Evolutionary conservation across 805 yeast genomes (phyloP).

Genomic region (Limtongia smithiae): DNA sequence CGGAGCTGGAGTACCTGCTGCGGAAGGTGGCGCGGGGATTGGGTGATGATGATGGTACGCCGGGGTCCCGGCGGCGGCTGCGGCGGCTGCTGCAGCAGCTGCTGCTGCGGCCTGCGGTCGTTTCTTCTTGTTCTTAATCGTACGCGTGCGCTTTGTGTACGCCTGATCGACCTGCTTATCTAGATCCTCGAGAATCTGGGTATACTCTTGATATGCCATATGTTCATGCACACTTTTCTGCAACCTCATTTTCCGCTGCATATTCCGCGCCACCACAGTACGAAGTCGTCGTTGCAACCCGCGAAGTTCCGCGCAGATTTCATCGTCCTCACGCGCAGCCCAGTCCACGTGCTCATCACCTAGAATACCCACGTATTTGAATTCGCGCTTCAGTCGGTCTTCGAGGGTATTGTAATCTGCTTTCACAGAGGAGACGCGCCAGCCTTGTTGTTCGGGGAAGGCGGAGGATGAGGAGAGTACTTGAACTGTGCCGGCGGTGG

Average conservation of each 20-base stretch:
- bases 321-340: constrained; percentile 82
- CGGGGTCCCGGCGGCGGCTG: constrained; percentile 23
- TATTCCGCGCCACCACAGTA: constrained; percentile 58
- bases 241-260: constrained; percentile 60
- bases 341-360: constrained; percentile 51
- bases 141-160: constrained; percentile 75
- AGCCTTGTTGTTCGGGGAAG: constrained; percentile 38
- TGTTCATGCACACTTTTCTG: constrained; percentile 78
- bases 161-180: constrained; percentile 97
- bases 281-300: constrained; percentile 64
- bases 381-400: constrained; percentile 80
- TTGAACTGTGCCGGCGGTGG: constrained; percentile 7
- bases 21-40: constrained; percentile 16
- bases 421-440: constrained; percentile 46
- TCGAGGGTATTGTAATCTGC: constrained; percentile 78
- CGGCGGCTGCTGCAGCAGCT: constrained; percentile 4
- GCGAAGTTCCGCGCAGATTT: constrained; percentile 80
- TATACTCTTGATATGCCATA: constrained; percentile 91
- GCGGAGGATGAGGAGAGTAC: constrained; percentile 29
- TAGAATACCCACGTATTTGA: constrained; percentile 85
- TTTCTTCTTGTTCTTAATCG: constrained; percentile 64
- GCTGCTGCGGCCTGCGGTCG: constrained; percentile 27
- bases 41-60: constrained; percentile 5
- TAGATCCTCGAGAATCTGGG: constrained; percentile 83
- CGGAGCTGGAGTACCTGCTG: too few relatives aligned